Percentiles rank a stretch among this genome's conserved stretches.
phyloP scores from a whole-genome alignment of 768 basidiomycete genomes.

The Exidia glandulosa region DNA sequence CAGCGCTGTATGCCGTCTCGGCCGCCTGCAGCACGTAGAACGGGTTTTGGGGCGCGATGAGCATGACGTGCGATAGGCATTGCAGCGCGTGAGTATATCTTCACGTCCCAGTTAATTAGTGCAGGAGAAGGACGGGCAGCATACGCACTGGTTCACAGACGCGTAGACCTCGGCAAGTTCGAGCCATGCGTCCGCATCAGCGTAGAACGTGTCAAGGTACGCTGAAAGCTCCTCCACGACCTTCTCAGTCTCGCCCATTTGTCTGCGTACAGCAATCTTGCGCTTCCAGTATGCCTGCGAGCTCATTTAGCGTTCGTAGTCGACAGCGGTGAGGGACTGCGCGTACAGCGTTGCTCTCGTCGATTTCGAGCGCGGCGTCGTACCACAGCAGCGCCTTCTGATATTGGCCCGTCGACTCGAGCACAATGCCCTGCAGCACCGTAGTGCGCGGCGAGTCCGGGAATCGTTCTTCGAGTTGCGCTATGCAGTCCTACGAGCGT shows the following conservation, averaged over 20 bases:
- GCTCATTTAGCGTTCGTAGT: background rate
- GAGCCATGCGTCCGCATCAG: conserved; percentile 80
- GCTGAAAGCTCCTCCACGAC: conserved; percentile 61
- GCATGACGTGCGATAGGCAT: conserved; percentile 68
- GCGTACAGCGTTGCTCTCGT: conserved; percentile 62
- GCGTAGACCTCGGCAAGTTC: conserved; percentile 76
- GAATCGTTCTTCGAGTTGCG: conserved; percentile 53
- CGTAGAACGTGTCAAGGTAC: conserved; percentile 80
- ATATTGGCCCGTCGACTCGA: conserved; percentile 55
- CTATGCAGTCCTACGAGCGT: conserved; percentile 44
- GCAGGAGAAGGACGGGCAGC: background rate
- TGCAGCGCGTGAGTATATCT: conserved; percentile 69
- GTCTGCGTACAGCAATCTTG: conserved; percentile 60
- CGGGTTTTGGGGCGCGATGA: conserved; percentile 78
- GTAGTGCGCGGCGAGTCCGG: conserved; percentile 72
- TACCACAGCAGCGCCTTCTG: conserved; percentile 54
- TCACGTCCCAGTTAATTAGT: background rate
- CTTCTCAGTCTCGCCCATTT: conserved; percentile 48
- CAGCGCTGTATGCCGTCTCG: conserved; percentile 76
- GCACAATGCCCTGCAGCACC: conserved; percentile 61
- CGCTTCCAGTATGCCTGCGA: conserved; percentile 65
- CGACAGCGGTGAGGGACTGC: conserved; percentile 16
- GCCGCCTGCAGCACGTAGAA: conserved; percentile 77
- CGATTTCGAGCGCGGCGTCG: conserved; percentile 43
- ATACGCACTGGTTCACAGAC: conserved; percentile 57